Conservation (phyloP, 179 eudicot species). For the Heliamphora pulchella region DNA sequence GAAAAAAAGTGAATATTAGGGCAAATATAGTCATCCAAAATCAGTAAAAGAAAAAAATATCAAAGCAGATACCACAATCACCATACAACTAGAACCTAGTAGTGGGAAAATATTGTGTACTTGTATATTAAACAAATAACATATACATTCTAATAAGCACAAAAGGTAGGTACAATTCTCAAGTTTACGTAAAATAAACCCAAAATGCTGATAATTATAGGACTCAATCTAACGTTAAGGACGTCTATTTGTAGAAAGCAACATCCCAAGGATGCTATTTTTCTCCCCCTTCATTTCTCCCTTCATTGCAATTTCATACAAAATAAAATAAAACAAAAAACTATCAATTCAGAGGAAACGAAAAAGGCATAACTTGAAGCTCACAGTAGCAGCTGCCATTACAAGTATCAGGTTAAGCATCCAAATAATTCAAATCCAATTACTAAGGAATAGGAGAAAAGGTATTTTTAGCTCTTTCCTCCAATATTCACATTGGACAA, state of each 20-base stretch:
- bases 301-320: background rate
- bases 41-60: background rate
- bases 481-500: constrained; percentile 5
- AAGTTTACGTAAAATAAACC: background rate
- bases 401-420: background rate
- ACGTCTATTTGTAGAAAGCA: background rate
- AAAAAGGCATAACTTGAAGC: constrained; percentile 8
- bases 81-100: background rate
- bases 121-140: background rate
- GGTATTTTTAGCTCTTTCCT: background rate
- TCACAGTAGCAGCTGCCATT: constrained; percentile 6
- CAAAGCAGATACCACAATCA: background rate
- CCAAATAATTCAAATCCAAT: background rate
- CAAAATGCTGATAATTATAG: background rate
- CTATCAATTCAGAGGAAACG: background rate
- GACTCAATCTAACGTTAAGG: background rate
- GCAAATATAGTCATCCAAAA: background rate
- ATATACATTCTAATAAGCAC: background rate
- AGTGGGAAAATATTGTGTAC: background rate
- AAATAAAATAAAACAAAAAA: background rate
- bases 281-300: background rate
- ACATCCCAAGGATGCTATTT: constrained; percentile 4
- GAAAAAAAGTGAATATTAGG: background rate
- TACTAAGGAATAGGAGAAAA: background rate
- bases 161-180: background rate